These are phyloP conservation scores for Lagenaria siceraria DNA, from an alignment of 306 rosid genomes.

Conservation along the genomic window DNA sequence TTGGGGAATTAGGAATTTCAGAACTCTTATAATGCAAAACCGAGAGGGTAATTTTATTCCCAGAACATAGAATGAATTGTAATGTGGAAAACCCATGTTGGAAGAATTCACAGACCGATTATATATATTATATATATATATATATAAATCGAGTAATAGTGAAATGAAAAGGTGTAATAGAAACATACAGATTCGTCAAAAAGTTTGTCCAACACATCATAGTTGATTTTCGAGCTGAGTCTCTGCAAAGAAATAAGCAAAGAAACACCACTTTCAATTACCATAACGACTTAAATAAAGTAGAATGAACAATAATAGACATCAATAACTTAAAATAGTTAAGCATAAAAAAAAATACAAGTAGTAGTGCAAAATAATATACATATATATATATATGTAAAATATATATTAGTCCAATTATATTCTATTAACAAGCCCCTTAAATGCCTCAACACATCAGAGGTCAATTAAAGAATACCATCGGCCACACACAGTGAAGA, in stretches of 20 bases:
- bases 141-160: background rate
- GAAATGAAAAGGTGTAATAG: background rate
- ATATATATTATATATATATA: background rate
- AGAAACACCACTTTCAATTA: background rate
- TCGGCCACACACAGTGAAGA: background rate
- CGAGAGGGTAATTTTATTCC: background rate
- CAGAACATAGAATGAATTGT: background rate
- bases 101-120: background rate
- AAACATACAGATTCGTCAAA: slow-evolving; percentile 17
- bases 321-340: background rate
- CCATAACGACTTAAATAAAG: background rate
- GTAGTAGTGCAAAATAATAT: too few species aligned
- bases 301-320: background rate
- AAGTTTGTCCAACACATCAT: slow-evolving; percentile 35
- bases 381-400: too few species aligned
- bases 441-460: too few species aligned
- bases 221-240: slow-evolving; percentile 54
- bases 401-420: too few species aligned
- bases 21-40: background rate
- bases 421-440: too few species aligned
- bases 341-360: background rate
- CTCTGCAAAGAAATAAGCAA: slow-evolving; percentile 29
- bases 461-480: background rate
- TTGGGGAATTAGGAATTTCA: background rate
- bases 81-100: background rate